These are phyloP conservation scores for Boletellus deceptivus DNA, from an alignment of 1,284 basidiomycete genomes.

Conservation along the genomic window DNA sequence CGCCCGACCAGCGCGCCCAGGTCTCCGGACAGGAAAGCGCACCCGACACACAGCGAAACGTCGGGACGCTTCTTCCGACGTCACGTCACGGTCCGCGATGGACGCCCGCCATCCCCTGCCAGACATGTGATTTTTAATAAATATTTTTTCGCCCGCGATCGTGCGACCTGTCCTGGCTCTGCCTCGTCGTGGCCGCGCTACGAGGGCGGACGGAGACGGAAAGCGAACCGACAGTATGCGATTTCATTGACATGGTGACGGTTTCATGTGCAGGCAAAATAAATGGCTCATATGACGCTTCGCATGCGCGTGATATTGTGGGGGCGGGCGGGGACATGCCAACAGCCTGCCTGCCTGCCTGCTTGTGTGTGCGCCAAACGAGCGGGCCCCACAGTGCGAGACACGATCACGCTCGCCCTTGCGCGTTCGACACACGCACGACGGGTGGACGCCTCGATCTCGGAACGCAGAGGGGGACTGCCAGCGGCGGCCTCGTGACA, in stretches of 20 bases:
- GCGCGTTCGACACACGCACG: too few species aligned
- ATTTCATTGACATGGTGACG: constrained; percentile 19
- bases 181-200: constrained; percentile 15
- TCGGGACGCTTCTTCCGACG: constrained; percentile 16
- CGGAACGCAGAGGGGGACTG: constrained; percentile 4
- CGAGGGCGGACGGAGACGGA: constrained; percentile 18
- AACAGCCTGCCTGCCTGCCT: too few species aligned
- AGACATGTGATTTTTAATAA: neutral
- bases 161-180: constrained; percentile 8
- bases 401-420: too few species aligned
- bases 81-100: constrained; percentile 6
- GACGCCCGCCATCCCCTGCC: constrained; percentile 2
- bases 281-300: neutral
- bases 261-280: constrained; percentile 5
- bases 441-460: neutral
- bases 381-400: too few species aligned
- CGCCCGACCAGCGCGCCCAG: constrained; percentile 10
- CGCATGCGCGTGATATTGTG: too few species aligned
- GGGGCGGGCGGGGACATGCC: neutral
- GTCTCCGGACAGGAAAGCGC: constrained; percentile 23
- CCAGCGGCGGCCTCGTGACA: constrained; percentile 3
- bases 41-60: neutral
- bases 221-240: constrained; percentile 1
- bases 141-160: neutral
- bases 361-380: too few species aligned